These are phyloP conservation scores for Candida yuanshanica DNA, from an alignment of 805 yeast species.

Conservation along the genomic window DNA sequence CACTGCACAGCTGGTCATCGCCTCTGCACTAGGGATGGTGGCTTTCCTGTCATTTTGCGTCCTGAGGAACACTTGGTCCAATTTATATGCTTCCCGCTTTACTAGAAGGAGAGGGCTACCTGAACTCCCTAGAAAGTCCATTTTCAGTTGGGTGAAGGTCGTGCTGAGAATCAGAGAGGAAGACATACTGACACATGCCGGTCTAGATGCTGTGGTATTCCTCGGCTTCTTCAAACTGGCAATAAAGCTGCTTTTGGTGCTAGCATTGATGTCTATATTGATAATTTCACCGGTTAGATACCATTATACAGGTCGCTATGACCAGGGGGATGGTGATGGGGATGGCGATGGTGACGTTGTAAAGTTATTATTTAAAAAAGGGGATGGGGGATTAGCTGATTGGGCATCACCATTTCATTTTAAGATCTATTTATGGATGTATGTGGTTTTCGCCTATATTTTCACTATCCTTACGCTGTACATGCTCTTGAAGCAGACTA, in stretches of 20 bases:
- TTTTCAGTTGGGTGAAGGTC: slow-evolving; percentile 78
- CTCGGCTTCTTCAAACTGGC: slow-evolving; percentile 88
- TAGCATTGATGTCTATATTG: slow-evolving; percentile 64
- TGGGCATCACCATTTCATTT: slow-evolving; percentile 41
- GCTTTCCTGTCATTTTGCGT: slow-evolving; percentile 69
- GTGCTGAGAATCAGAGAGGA: slow-evolving; percentile 65
- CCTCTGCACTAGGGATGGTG: slow-evolving; percentile 56
- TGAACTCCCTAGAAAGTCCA: slow-evolving; percentile 36
- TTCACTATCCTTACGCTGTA: slow-evolving; percentile 67
- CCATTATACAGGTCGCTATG: slow-evolving; percentile 77
- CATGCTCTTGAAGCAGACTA: slow-evolving; percentile 65
- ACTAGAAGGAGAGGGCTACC: slow-evolving; percentile 28
- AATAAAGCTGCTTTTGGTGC: slow-evolving; percentile 59
- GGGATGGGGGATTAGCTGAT: slow-evolving; percentile 26
- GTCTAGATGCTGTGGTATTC: slow-evolving; percentile 90
- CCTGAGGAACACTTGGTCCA: slow-evolving; percentile 70
- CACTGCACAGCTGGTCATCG: slow-evolving; percentile 76
- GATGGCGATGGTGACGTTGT: slow-evolving; percentile 1
- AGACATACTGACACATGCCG: slow-evolving; percentile 83
- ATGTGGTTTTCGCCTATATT: slow-evolving; percentile 79
- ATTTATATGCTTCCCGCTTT: slow-evolving; percentile 76
- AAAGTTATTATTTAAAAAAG: slow-evolving; percentile 11
- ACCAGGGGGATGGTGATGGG: slow-evolving; percentile 39
- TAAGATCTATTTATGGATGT: slow-evolving; percentile 71
- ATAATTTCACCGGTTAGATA: slow-evolving; percentile 84